Percentiles rank a stretch among this genome's conserved stretches.
phyloP scores from a whole-genome alignment of 768 basidiomycete species.

The Amanita phalloides region DNA sequence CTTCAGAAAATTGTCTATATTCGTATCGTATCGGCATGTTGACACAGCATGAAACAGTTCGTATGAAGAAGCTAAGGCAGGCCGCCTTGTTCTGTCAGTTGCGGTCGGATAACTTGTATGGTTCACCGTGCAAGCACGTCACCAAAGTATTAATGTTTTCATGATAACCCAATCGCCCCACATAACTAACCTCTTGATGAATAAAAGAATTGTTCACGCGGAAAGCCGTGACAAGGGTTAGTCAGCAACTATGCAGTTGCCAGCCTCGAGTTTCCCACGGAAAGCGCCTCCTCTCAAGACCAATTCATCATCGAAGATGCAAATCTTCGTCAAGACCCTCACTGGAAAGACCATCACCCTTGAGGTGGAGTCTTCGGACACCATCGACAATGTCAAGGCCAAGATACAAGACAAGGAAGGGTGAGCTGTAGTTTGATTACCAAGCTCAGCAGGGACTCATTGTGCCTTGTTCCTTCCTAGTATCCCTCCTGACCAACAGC shows the following conservation, averaged over 20 bases:
- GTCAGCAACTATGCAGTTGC: slow-evolving; percentile 14
- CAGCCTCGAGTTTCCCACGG: slow-evolving; percentile 10
- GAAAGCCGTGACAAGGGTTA: neutral
- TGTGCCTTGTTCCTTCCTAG: slow-evolving; percentile 19
- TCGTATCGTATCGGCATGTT: no score
- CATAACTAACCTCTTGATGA: no score
- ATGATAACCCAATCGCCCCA: no score
- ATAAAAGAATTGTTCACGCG: no score
- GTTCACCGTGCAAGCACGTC: no score
- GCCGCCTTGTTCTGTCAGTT: no score
- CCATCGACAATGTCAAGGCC: slow-evolving; percentile 92
- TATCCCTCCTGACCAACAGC: slow-evolving; percentile 92
- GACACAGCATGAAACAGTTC: no score
- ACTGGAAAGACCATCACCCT: slow-evolving; percentile 98
- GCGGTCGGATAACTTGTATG: no score
- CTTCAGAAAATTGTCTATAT: no score
- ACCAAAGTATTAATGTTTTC: no score
- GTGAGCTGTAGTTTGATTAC: slow-evolving; percentile 17
- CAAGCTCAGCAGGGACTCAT: neutral
- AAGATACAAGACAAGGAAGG: slow-evolving; percentile 53
- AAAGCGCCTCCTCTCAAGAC: neutral
- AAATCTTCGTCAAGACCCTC: slow-evolving; percentile 67
- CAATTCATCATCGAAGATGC: slow-evolving; percentile 22
- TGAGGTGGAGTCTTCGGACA: slow-evolving; percentile 95
- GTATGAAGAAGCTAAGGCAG: no score